Conservation (phyloP, 2,329 filamentous ascomycete genomes). For the Ophiostoma sp. region DNA sequence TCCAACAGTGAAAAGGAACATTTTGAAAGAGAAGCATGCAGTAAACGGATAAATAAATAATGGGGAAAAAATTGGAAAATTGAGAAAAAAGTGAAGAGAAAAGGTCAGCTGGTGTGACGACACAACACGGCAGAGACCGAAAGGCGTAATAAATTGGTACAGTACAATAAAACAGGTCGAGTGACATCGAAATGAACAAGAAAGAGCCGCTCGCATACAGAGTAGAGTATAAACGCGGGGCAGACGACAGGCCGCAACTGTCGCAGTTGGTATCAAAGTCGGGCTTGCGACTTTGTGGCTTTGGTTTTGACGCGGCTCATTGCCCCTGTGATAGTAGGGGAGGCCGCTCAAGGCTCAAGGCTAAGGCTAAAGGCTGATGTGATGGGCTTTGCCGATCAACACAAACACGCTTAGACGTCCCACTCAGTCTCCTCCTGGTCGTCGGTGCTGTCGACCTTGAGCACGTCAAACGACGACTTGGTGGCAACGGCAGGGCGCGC, state of each 20-base stretch:
- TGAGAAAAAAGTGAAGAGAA: no score
- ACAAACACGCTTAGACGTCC: constrained; percentile 41
- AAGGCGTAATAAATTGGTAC: constrained; percentile 11
- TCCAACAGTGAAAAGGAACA: neutral
- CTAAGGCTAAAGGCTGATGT: neutral
- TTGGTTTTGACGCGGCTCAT: neutral
- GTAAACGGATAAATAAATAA: neutral
- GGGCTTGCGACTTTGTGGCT: neutral
- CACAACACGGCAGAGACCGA: neutral
- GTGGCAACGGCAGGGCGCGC: constrained; percentile 37
- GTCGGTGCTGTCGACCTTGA: constrained; percentile 41
- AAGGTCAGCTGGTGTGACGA: neutral
- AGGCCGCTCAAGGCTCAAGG: neutral
- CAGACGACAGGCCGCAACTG: neutral
- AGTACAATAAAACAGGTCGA: constrained; percentile 12
- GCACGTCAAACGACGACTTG: constrained; percentile 45
- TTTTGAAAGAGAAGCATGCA: neutral
- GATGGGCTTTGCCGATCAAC: neutral
- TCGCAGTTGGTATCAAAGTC: neutral
- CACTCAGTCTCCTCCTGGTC: constrained; percentile 47
- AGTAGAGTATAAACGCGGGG: neutral
- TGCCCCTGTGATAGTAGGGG: neutral
- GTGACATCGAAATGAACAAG: constrained; percentile 11
- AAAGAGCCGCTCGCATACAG: neutral
- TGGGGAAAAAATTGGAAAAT: no score